Evolutionary conservation across 176 grass and related monocot species (phyloP), one percentile per base, ranked within the genome.

Genomic region (Triticum dicoccoides): DNA sequence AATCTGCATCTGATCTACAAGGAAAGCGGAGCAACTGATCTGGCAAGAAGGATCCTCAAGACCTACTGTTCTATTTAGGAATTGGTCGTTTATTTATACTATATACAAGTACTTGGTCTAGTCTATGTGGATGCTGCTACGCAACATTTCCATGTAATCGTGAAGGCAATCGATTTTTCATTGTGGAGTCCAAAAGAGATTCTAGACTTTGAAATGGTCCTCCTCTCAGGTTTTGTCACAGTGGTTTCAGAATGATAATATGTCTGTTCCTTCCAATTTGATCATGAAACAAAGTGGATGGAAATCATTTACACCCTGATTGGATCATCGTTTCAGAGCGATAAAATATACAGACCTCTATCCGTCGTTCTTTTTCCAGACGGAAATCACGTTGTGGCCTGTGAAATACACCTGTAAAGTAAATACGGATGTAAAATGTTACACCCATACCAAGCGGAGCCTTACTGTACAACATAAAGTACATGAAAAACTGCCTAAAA

Each of bases 1-100:
- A 94, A 98, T 88, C 79, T 98, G 69, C 96, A 98, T 82, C 91
- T 98, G 64, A 94, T 98, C 82, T 98, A 98, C 83, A 98, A 94
- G 88, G 95, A 91, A 79, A 98, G 96, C 42, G 96, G 93, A 6
- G 93, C 96, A 18, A 86, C 81, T 20, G 96, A 96, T 94, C 90
- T 96, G n/a, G 93, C 96, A 3, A 92, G 96, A 47, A 87, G 78
- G 69, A 66, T 98, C 34, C 86, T 98, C 39, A 98, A 89, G 92
- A 92, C 91, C 76, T 93, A 98, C 68, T 94, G 93, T 79, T 92
- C 88, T 69, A 13, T 94, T 80, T 98, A 91, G 68, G 56, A 73
- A 67, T 6, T 42, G 2, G 52, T 3, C 23, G 20, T 65, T 10
- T 41, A 59, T 73, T 3, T 61, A 41, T 71, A 11, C 11, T 73